These are phyloP conservation scores for Oryza punctata DNA, from an alignment of 176 grass and related monocot species.

Conservation along the genomic window DNA sequence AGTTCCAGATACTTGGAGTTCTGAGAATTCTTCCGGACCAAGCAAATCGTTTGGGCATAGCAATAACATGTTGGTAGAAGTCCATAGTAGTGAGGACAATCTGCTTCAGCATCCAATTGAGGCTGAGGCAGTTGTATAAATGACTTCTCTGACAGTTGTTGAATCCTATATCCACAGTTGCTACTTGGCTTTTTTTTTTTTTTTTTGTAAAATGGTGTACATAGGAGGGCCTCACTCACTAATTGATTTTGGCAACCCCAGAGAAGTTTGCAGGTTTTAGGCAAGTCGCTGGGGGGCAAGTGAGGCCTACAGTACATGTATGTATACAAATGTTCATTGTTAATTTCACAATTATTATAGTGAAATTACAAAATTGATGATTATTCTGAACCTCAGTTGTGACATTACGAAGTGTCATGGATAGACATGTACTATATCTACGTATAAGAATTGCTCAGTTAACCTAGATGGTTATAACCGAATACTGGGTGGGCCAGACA, in stretches of 20 bases:
- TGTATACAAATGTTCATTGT: conserved; percentile 59
- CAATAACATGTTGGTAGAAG: conserved; percentile 45
- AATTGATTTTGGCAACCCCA: conserved; percentile 29
- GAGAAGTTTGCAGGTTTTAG: conserved; percentile 87
- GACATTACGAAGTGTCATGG: no score
- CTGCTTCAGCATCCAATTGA: conserved; percentile 43
- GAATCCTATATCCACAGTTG: conserved; percentile 38
- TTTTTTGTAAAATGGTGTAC: conserved; percentile 58
- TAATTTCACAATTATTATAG: conserved; percentile 84
- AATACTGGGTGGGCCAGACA: no score
- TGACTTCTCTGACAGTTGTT: conserved; percentile 33
- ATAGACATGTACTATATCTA: no score
- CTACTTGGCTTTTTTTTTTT: conserved; percentile 37
- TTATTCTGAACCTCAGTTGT: conserved; percentile 16
- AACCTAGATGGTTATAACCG: no score
- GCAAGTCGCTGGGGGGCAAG: conserved; percentile 57
- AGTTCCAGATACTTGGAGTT: conserved; percentile 78
- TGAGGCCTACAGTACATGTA: conserved; percentile 52
- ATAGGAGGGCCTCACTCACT: conserved; percentile 58
- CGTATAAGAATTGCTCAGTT: no score
- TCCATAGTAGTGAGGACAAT: conserved; percentile 40
- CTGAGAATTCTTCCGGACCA: conserved; percentile 48
- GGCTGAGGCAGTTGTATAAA: conserved; percentile 30
- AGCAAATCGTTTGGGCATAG: conserved; percentile 64
- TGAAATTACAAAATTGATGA: conserved; percentile 56